These are phyloP conservation scores for Coniochaeta hoffmannii DNA, from an alignment of 2,329 filamentous ascomycete species.

Conservation along the genomic window DNA sequence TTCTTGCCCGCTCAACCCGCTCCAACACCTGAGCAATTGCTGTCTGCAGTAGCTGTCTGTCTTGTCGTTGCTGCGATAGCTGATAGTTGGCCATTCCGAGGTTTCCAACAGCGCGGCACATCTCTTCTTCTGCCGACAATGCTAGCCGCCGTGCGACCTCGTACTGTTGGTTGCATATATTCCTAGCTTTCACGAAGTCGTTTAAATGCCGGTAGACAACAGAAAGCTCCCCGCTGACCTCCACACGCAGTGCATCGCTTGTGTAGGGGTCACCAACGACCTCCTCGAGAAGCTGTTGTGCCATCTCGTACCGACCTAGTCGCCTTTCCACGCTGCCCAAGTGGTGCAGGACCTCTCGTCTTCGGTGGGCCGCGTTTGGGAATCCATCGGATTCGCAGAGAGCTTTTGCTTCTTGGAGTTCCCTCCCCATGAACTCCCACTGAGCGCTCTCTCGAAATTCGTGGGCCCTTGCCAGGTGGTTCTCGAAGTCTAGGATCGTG, in stretches of 20 bases:
- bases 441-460: background rate
- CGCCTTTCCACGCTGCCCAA: conserved; percentile 21
- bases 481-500: background rate
- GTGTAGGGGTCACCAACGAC: conserved; percentile 11
- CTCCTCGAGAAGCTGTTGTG: conserved; percentile 15
- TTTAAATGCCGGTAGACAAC: conserved; percentile 23
- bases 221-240: conserved; percentile 22
- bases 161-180: conserved; percentile 20
- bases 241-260: conserved; percentile 10
- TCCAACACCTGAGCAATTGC: conserved; percentile 20
- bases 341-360: conserved; percentile 12
- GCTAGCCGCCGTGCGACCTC: conserved; percentile 17
- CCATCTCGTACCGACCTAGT: conserved; percentile 20
- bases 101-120: conserved; percentile 26
- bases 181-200: conserved; percentile 19
- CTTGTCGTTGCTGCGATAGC: conserved; percentile 14
- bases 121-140: conserved; percentile 8
- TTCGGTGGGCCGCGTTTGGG: background rate
- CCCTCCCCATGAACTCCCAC: background rate
- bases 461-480: background rate
- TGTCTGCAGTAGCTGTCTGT: conserved; percentile 14
- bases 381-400: background rate
- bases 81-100: conserved; percentile 28
- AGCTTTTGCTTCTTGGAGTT: background rate
- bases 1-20: conserved; percentile 13